Percentiles rank a stretch among this genome's conserved stretches.
These are phyloP conservation scores for Cymbopogon citratus DNA, from an alignment of 176 grass and related monocot species.

Conservation along the genomic window DNA sequence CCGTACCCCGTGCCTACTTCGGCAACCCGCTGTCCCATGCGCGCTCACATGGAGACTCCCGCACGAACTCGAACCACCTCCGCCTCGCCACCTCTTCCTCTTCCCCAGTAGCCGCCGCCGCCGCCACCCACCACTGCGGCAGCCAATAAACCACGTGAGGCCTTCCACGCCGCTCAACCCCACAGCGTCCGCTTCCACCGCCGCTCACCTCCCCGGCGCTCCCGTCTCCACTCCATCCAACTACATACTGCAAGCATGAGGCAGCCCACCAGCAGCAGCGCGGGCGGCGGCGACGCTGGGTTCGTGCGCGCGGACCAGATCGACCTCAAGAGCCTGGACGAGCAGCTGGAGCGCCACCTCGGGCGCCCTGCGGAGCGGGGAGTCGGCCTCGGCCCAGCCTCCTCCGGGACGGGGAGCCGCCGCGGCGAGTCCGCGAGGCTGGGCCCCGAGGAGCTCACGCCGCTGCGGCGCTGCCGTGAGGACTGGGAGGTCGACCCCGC, in stretches of 20 bases:
- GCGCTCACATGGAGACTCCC: conserved; percentile 62
- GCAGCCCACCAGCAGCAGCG: conserved; percentile 44
- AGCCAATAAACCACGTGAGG: conserved; percentile 6
- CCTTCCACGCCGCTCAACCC: neutral
- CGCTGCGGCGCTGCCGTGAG: conserved; percentile 44
- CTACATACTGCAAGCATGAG: conserved; percentile 47
- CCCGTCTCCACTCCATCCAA: conserved; percentile 18
- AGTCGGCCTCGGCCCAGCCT: neutral
- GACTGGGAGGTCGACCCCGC: conserved; percentile 94
- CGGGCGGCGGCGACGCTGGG: conserved; percentile 37
- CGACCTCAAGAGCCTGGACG: conserved; percentile 94
- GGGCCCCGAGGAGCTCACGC: conserved; percentile 13
- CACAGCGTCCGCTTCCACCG: neutral
- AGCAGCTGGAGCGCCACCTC: conserved; percentile 92
- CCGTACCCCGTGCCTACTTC: conserved; percentile 23
- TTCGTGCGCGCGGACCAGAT: conserved; percentile 94
- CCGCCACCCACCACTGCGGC: neutral
- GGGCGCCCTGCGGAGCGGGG: conserved; percentile 30
- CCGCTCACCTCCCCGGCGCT: conserved; percentile 33
- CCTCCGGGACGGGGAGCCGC: conserved; percentile 3
- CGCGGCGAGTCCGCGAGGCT: conserved; percentile 29
- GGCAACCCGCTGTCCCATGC: conserved; percentile 32
- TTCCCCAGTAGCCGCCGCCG: conserved; percentile 7
- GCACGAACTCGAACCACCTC: conserved; percentile 17
- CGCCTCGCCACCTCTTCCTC: conserved; percentile 3